Conservation (phyloP, 495 filamentous ascomycete genomes). For the Rusavskia elegans region DNA sequence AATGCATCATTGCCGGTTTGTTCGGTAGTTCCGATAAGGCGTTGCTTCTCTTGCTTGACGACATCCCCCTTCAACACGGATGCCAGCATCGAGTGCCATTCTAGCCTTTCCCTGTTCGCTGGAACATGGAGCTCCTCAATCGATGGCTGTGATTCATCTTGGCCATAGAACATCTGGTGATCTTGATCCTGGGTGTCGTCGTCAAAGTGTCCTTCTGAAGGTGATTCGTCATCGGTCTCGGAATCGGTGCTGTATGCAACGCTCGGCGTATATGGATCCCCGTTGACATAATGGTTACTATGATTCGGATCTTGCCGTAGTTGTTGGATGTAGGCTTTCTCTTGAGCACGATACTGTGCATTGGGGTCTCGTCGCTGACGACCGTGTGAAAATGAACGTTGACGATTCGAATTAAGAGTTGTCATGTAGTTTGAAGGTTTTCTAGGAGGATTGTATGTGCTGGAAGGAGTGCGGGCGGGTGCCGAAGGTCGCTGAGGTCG, state of each 20-base stretch:
- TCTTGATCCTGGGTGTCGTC: conserved; percentile 72
- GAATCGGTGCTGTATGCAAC: conserved; percentile 56
- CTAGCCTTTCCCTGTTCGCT: conserved; percentile 75
- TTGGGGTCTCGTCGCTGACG: conserved; percentile 46
- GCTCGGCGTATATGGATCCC: conserved; percentile 51
- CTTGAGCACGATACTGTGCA: conserved; percentile 68
- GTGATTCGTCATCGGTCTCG: conserved; percentile 78
- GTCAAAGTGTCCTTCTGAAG: conserved; percentile 65
- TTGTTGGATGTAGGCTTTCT: conserved; percentile 66
- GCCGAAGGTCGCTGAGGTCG: conserved; percentile 41
- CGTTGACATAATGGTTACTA: conserved; percentile 51
- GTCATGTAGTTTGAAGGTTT: conserved; percentile 45
- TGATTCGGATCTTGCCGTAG: conserved; percentile 51
- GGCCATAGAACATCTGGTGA: conserved; percentile 74
- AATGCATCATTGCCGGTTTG: conserved; percentile 53
- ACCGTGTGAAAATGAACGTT: conserved; percentile 37
- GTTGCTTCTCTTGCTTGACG: conserved; percentile 92
- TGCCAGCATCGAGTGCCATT: conserved; percentile 97
- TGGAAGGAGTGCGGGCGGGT: conserved; percentile 50
- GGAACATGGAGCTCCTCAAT: conserved; percentile 79
- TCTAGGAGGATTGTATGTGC: conserved; percentile 61
- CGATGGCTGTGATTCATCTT: conserved; percentile 75
- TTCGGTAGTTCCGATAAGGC: conserved; percentile 71
- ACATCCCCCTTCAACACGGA: conserved; percentile 93
- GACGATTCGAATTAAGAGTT: conserved; percentile 30